Base-by-base conservation (phyloP, 306 rosid genomes). In the Neltuma alba region DNA sequence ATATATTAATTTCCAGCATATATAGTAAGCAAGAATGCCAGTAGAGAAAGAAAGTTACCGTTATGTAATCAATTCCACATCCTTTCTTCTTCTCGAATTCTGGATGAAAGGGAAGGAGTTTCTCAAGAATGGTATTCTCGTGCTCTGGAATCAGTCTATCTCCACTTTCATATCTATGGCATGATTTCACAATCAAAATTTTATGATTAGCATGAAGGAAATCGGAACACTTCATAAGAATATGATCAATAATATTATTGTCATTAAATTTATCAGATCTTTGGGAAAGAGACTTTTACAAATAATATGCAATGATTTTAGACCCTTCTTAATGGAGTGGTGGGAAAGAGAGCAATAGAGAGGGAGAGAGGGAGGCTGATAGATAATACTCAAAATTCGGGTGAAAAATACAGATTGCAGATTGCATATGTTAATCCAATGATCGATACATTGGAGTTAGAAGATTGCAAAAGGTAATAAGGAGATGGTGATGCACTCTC, bases 51-150 rank as follows among this genome's bases (percentile, higher is more conserved):
- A 72, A 37, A 41, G 5, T 66, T 88, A 96, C 99, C 80, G 94
- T 92, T 86, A 96, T 77, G 87, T 89, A 85, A 72, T 93, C 89
- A 75, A 96, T 76, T 83, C 99, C 99, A 81, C 88, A 86, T 71
- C 99, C 99, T 23, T 89, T 86, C 91, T 96, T 96, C 89, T 90
- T 88, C 50, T 86, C 88, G 45, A 47, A 85, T 42, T 90, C 90
- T 1, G 99, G 99, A 73, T 96, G 99, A 84, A 87, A 93, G 4
- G 94, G 96, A 79, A 96, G 97, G 87, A 96, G 80, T 88, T 93
- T 88, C 81, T 96, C 94, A 71, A 91, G 79, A 87, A 96, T 88
- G 60, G 90, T 88, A 87, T 72, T 90, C 90, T 96, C 96, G 41
- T 96, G 99, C 84, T 96, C 98, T 33, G 92, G 89, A 72, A 76